Conservation (phyloP, 192 early-diverging fungal species). For the Backusella tarrabulga region DNA sequence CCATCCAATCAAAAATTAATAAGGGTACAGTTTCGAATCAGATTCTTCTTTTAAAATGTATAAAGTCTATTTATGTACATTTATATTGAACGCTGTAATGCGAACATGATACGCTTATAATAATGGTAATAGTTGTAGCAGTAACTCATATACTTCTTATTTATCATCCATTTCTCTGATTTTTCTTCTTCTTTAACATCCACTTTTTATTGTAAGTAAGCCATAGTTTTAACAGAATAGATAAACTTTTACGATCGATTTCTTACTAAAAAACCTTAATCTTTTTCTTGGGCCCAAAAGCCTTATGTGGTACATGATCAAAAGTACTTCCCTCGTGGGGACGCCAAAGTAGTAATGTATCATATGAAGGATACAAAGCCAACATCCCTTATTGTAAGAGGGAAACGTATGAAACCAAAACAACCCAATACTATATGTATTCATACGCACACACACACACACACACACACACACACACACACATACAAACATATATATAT, state of each 20-base stretch:
- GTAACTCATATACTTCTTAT: too few relatives aligned
- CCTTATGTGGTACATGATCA: background rate
- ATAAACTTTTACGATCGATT: background rate
- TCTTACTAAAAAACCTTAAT: background rate
- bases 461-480: too few relatives aligned
- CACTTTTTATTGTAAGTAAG: background rate
- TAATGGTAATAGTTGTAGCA: background rate
- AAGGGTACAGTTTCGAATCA: background rate
- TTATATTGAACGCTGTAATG: background rate
- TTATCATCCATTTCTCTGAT: background rate
- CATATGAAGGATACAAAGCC: background rate
- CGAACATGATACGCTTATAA: background rate
- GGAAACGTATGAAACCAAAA: background rate
- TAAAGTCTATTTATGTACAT: background rate
- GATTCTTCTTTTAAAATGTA: background rate
- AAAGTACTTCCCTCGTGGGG: background rate
- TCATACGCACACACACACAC: too few relatives aligned
- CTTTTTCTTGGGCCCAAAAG: background rate
- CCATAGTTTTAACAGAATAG: background rate
- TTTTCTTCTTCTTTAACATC: background rate
- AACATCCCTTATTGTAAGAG: background rate
- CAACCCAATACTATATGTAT: background rate
- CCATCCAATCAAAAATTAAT: background rate
- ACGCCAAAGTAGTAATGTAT: background rate
- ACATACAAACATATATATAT: background rate